These are phyloP conservation scores for Dactylellina sp. DNA, from an alignment of 2,329 filamentous ascomycete species.

Conservation along the genomic window DNA sequence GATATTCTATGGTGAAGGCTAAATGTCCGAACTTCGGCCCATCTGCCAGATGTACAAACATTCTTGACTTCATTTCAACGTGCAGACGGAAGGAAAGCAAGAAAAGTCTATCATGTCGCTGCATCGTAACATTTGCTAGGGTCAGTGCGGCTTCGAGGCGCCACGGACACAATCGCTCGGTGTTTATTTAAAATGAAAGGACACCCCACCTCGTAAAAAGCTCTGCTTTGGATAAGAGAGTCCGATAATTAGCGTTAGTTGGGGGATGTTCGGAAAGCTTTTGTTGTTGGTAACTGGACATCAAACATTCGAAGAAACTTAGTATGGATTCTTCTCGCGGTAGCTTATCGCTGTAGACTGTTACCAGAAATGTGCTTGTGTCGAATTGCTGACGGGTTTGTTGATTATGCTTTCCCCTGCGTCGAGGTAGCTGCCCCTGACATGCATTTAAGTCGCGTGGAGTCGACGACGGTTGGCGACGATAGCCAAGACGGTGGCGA, in stretches of 20 bases:
- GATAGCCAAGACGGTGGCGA: not conserved
- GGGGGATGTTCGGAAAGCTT: not conserved
- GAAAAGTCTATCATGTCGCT: constrained; percentile 1
- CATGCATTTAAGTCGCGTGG: not conserved
- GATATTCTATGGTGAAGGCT: too few species aligned
- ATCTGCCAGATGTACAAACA: not conserved
- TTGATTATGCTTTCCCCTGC: constrained; percentile 10
- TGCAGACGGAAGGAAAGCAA: not conserved
- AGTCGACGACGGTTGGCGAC: not conserved
- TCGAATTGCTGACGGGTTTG: constrained; percentile 18
- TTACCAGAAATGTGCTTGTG: constrained; percentile 12
- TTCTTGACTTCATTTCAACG: not conserved
- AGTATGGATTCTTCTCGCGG: too few species aligned
- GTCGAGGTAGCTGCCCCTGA: constrained; percentile 1
- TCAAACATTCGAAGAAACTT: too few species aligned
- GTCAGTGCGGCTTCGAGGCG: constrained; percentile 9
- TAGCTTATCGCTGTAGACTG: too few species aligned
- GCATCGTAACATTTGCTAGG: not conserved
- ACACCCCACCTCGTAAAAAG: too few species aligned
- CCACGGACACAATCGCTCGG: not conserved
- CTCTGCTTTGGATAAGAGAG: too few species aligned
- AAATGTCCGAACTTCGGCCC: not conserved
- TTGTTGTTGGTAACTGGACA: not conserved
- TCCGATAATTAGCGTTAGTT: not conserved
- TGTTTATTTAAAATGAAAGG: not conserved